phyloP scores from a whole-genome alignment of 2,329 filamentous ascomycete species.

The Aspergillus amoenus region DNA sequence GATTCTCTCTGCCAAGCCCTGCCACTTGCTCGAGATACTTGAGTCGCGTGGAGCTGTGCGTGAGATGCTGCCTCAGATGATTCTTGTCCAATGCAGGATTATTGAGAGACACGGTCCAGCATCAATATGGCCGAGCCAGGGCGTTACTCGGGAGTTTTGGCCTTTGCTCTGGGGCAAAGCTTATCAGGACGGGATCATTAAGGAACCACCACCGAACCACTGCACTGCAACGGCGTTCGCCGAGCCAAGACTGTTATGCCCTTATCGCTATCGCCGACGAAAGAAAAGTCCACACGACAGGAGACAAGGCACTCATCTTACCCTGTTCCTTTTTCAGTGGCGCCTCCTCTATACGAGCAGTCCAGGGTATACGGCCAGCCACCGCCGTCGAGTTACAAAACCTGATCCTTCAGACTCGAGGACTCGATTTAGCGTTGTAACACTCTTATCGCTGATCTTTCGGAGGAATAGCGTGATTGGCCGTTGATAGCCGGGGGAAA shows the following conservation, averaged over 20 bases:
- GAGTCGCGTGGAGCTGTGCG: too few relatives aligned
- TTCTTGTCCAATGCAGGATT: too few relatives aligned
- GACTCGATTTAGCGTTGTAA: slow-evolving; percentile 10
- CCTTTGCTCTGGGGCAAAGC: background rate
- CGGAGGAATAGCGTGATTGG: background rate
- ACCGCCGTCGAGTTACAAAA: too few relatives aligned
- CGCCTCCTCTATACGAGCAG: too few relatives aligned
- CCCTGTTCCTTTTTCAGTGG: too few relatives aligned
- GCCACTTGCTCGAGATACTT: background rate
- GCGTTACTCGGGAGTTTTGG: too few relatives aligned
- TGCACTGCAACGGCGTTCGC: slow-evolving; percentile 3
- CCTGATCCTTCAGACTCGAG: background rate
- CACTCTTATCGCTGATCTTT: slow-evolving; percentile 12
- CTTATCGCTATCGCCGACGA: background rate
- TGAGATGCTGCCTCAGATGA: too few relatives aligned
- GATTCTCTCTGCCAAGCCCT: background rate
- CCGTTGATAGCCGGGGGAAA: background rate
- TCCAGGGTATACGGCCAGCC: too few relatives aligned
- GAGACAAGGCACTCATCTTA: background rate
- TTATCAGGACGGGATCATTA: slow-evolving; percentile 13
- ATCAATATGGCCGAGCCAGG: too few relatives aligned
- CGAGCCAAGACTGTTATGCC: slow-evolving; percentile 4
- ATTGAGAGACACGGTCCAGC: too few relatives aligned
- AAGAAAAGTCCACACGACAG: background rate
- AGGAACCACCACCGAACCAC: background rate